Percentiles rank a stretch among this genome's conserved stretches.
These are phyloP conservation scores for Suillus occidentalis DNA, from an alignment of 768 basidiomycete species.

Conservation along the genomic window DNA sequence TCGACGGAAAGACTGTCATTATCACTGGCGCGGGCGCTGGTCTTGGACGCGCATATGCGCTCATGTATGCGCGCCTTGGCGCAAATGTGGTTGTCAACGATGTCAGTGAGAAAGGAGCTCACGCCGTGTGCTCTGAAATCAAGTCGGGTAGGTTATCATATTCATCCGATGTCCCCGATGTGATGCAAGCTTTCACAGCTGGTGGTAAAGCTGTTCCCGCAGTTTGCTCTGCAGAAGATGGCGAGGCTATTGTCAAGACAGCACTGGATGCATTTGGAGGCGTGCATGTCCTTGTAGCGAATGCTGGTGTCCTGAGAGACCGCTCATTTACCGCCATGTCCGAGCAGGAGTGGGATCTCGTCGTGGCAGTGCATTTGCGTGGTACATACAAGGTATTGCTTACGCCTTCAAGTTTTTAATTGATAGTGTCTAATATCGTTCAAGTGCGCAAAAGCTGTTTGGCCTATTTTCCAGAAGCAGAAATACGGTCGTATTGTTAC, in stretches of 20 bases:
- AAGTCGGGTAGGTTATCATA: slow-evolving; percentile 53
- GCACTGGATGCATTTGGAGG: slow-evolving; percentile 86
- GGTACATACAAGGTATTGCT: slow-evolving; percentile 80
- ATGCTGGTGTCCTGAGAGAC: slow-evolving; percentile 92
- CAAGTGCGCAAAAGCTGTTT: slow-evolving; percentile 89
- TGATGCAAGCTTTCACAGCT: slow-evolving; percentile 40
- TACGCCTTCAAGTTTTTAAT: slow-evolving; percentile 1
- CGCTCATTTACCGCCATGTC: slow-evolving; percentile 90
- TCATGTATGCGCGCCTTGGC: slow-evolving; percentile 90
- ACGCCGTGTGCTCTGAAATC: slow-evolving; percentile 84
- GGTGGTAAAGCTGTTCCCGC: slow-evolving; percentile 88
- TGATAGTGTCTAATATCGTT: not conserved
- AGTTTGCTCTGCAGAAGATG: slow-evolving; percentile 88
- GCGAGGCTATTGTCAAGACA: slow-evolving; percentile 82
- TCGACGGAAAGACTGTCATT: slow-evolving; percentile 88
- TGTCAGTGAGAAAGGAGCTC: slow-evolving; percentile 82
- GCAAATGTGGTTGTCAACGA: slow-evolving; percentile 98
- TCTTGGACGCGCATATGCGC: slow-evolving; percentile 87
- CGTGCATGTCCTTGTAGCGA: slow-evolving; percentile 87
- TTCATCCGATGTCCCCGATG: not conserved
- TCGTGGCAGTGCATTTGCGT: slow-evolving; percentile 84
- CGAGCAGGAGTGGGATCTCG: slow-evolving; percentile 92
- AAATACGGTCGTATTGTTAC: slow-evolving; percentile 95
- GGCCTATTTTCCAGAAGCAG: slow-evolving; percentile 96
- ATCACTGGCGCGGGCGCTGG: slow-evolving; percentile 96